Evolutionary conservation across 352 stramenopile species (phyloP), one percentile per base, ranked within the genome.

Genomic region (Poterioochromonas sp.): DNA sequence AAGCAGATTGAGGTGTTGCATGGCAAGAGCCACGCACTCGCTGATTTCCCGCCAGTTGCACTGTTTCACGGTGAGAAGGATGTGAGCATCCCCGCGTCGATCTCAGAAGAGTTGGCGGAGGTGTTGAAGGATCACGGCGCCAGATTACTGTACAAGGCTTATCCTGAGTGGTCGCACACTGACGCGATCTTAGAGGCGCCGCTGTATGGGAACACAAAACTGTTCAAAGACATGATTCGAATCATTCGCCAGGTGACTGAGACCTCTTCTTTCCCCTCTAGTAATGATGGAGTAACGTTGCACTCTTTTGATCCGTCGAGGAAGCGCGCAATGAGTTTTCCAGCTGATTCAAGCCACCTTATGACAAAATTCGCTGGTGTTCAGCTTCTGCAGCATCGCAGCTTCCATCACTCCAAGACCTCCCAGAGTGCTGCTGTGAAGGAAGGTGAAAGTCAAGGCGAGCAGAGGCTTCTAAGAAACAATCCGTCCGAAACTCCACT

Each of bases 121-220:
- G 83, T 87, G 0, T 81, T 92, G 37, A 62, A 83, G 69, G 74
- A 84, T 8, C 87, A 85, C 62, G 82, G 79, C 1, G 76, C 88
- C 8, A 77, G 73, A 2, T 87, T 64, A 26, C 11, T 20, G 11
- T 65, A 43, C 41, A 8, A 32, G 2, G 41, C 91, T 20, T 96
- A 94, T 63, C 76, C 87, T 29, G 83, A 82, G 76, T 94, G 91
- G 87, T 90, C 86, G 26, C 91, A 96, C 81, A 96, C 91, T 2
- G 91, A 96, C 83, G 89, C 91, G 34, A 96, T 96, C 79, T 88
- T 96, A 64, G 91, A 96, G 79, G 81, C 76, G n/a, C 84, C 83
- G 0, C 85, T 89, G 80, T 68, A 76, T 39, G 85, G 82, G 47
- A 81, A 86, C 73, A 84, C 87, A 77, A 74, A 74, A 51, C 85